A percentile compares a stretch with the other conserved stretches of the same genome.
These are phyloP conservation scores for Backusella tuberculispora DNA, from an alignment of 192 early-diverging fungal species.

Conservation along the genomic window DNA sequence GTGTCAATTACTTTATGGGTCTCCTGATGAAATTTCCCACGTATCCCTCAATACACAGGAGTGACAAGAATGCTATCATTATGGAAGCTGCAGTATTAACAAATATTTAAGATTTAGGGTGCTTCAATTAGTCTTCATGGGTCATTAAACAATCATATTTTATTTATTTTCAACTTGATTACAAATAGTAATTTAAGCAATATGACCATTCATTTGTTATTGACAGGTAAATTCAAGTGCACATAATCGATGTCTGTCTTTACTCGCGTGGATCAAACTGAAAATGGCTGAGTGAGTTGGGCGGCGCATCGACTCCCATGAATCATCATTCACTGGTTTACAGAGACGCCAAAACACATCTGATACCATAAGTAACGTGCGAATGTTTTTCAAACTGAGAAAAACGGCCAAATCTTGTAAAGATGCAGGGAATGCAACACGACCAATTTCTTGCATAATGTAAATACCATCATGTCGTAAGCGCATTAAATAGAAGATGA, in stretches of 20 bases:
- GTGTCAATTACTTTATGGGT: slow-evolving; percentile 4
- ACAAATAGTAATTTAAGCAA: slow-evolving; percentile 9
- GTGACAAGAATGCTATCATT: slow-evolving; percentile 11
- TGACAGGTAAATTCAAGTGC: slow-evolving; percentile 15
- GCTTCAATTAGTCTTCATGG: not conserved
- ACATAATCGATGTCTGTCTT: slow-evolving; percentile 6
- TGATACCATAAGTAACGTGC: slow-evolving; percentile 24
- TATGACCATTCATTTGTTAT: slow-evolving; percentile 6
- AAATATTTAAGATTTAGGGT: not conserved
- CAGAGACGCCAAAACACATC: too few species aligned
- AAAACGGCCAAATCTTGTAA: slow-evolving; percentile 19
- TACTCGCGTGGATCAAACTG: slow-evolving; percentile 20
- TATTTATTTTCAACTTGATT: slow-evolving; percentile 10
- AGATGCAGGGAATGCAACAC: slow-evolving; percentile 13
- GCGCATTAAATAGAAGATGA: slow-evolving; percentile 20
- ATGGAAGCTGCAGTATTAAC: slow-evolving; percentile 3
- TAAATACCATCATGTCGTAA: slow-evolving; percentile 25
- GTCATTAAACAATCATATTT: slow-evolving; percentile 9
- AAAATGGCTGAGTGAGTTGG: slow-evolving; percentile 24
- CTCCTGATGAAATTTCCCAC: slow-evolving; percentile 6
- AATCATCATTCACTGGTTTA: slow-evolving; percentile 26
- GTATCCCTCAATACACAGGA: slow-evolving; percentile 10
- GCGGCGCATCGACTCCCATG: slow-evolving; percentile 18
- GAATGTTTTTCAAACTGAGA: slow-evolving; percentile 30
- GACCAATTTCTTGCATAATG: slow-evolving; percentile 30